Base-by-base conservation (phyloP, 1,284 basidiomycete species). In the Trametes pubescens region DNA sequence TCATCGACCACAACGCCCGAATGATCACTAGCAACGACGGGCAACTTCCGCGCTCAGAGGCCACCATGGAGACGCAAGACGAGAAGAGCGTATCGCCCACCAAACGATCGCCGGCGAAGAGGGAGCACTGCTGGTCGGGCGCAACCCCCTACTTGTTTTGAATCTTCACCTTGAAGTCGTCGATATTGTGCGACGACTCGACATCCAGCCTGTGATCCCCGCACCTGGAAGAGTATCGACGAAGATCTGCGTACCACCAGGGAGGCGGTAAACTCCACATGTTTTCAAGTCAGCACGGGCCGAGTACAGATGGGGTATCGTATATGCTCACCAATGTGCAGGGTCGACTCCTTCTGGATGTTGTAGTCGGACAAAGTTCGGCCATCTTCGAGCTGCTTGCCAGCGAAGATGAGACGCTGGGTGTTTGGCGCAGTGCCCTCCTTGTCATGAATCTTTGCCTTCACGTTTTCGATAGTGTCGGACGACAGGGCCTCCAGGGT, bases 341-440 rank as follows among this genome's bases (percentile, higher is more conserved):
- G 73, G 18, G 74, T 75, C 32, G 62, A 66, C 65, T 75, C 73
- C 69, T 75, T 75, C 73, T 75, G 74, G 40, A 76, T 76, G 70
- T 74, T 76, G 70, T 74, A 74, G 58, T 75, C 73, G 8, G 74
- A 74, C 4, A 91, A 80, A 1, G 88, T 91, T 22, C 89, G 88
- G 13, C 89, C 90, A 61, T 91, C 90, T 72, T 91, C 89, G 34
- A 92, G 77, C 78, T 93, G 92, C 80, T 93, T 93, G 29, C 91
- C 91, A 40, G 91, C 92, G 65, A 94, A 94, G 76, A 94, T 94
- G n/a, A 93, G 80, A 46, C 92, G 89, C 73, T 93, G 91, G 75
- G 93, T 92, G 72, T 93, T 92, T 11, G 91, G 91, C 21, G 91
- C 91, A 48, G 93, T 93, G 0, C 91, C 91, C 64, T 83, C 82